Conservation (phyloP, 805 yeast genomes). For the Tetrapisispora taiwanensis region DNA sequence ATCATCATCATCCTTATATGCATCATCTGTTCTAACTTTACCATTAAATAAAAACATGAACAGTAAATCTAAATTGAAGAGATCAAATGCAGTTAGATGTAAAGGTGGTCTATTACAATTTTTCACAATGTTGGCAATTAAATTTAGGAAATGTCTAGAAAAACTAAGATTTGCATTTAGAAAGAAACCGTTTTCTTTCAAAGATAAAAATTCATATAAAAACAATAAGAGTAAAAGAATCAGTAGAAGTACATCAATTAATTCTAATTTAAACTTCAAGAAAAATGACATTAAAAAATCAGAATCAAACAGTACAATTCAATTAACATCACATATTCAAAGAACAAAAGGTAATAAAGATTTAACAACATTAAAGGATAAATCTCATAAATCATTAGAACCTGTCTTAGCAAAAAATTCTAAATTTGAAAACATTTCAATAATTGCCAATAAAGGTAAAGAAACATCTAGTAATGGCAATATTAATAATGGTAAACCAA, state of each 20-base stretch:
- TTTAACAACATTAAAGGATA: not conserved
- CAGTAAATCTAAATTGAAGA: constrained; percentile 8
- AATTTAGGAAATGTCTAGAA: constrained; percentile 17
- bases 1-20: constrained; percentile 5
- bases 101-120: constrained; percentile 31
- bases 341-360: constrained; percentile 22
- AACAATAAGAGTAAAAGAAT: not conserved
- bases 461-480: not conserved
- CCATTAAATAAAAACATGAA: constrained; percentile 1
- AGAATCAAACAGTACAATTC: constrained; percentile 10
- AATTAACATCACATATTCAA: constrained; percentile 20
- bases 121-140: constrained; percentile 20
- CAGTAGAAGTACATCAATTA: not conserved
- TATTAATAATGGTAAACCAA: too few relatives aligned
- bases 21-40: constrained; percentile 1
- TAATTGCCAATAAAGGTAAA: not conserved
- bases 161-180: constrained; percentile 23
- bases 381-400: constrained; percentile 15
- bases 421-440: not conserved
- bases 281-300: not conserved
- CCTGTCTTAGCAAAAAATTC: constrained; percentile 8
- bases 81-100: constrained; percentile 31
- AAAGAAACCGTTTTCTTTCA: constrained; percentile 15
- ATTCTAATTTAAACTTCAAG: not conserved
- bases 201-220: not conserved